Evolutionary conservation across 2,329 filamentous ascomycete species (phyloP).

Genomic region (Rutstroemia sp.): DNA sequence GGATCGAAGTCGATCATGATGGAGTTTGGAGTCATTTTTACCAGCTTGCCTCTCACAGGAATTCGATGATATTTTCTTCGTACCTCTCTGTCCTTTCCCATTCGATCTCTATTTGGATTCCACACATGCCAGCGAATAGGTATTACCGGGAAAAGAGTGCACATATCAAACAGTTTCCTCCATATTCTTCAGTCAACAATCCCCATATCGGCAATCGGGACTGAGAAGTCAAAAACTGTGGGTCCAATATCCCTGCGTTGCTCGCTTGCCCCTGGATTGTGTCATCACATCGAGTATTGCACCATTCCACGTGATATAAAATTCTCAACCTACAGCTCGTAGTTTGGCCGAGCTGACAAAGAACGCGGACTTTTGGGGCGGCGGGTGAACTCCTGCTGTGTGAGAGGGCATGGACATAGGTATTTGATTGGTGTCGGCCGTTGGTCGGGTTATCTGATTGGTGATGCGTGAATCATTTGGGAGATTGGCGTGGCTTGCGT

Average conservation of each 20-base stretch:
- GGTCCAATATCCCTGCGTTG: neutral
- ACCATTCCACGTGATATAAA: neutral
- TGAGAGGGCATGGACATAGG: too few species aligned
- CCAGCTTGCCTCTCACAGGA: too few species aligned
- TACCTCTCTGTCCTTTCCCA: too few species aligned
- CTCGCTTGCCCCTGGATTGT: neutral
- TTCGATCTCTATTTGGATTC: too few species aligned
- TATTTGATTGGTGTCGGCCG: neutral
- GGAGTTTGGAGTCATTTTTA: neutral
- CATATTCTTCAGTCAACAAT: too few species aligned
- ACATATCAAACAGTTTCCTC: too few species aligned
- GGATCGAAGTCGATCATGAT: neutral
- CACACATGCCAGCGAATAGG: too few species aligned
- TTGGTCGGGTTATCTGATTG: neutral
- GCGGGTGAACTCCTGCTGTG: too few species aligned
- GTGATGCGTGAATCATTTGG: neutral
- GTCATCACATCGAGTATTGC: neutral
- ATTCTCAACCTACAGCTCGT: neutral
- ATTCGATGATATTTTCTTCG: too few species aligned
- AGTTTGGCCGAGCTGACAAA: neutral
- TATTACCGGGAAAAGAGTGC: too few species aligned
- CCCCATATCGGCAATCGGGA: too few species aligned
- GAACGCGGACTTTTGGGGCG: neutral
- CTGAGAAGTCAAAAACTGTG: too few species aligned
- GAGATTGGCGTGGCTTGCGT: neutral